Evolutionary conservation across 495 filamentous ascomycete genomes (phyloP), one percentile per base, ranked within the genome.

Genomic region (Penicillium malachiteum): DNA sequence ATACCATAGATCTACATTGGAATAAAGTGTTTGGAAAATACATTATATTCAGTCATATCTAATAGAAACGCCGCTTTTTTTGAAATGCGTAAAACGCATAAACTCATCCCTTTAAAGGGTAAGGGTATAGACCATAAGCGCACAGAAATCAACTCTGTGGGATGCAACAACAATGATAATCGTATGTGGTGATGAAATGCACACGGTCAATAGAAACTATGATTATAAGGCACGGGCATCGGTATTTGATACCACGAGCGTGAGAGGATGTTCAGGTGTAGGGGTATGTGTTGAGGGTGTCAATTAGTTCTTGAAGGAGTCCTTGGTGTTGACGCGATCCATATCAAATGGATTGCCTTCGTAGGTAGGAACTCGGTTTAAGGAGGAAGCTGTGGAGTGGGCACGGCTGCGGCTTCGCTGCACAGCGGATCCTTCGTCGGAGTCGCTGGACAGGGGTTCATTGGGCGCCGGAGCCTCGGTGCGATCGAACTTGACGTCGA

Each of bases 271-370:
- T 30, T 3, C 32, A 40, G 12, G 14, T 9, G n/a, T 38, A 32
- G 16, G 21, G 9, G 12, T 37, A 14, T 13, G 21, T 26, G n/a
- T 43, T 14, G 9, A 50, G 35, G 17, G 6, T 32, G 11, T 7
- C 21, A 32, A 43, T 52, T 50, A 59, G 17, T 48, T 5, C 32
- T 73, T 74, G 62, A 77, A 75, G 11, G 74, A 77, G 31, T 78
- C 72, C 17, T 60, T 68, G 10, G 75, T 77, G 62, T 78, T 66
- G 50, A 78, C 74, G 30, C 73, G 73, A 52, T 78, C 75, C 61
- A 77, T 61, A 48, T 73, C 71, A 58, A 74, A 78, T 1, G 75
- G 74, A 50, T 76, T 77, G 17, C 69, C 75, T 10, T 78, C 75
- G 33, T 78, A 78, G 11, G 70, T 62, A 14, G 66, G 65, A 21